Evolutionary conservation across 805 yeast species (phyloP).

Genomic region (Candida rishiriensis): DNA sequence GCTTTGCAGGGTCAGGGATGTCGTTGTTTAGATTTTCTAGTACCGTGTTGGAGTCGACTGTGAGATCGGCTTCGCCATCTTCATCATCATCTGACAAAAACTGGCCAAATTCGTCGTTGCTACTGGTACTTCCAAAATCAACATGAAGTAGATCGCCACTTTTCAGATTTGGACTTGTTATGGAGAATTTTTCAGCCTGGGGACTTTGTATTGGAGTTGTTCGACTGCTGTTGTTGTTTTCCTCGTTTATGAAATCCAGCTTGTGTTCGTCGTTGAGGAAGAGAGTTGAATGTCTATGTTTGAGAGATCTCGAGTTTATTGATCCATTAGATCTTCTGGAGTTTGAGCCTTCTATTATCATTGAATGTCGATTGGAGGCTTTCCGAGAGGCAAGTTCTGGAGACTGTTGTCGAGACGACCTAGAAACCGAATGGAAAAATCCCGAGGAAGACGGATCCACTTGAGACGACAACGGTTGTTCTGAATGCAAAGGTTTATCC

Average conservation of each 20-base stretch:
- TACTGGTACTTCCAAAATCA: conserved; percentile 1
- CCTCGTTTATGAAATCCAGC: conserved; percentile 5
- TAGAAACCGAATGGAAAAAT: too few relatives aligned
- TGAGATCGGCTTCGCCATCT: conserved; percentile 9
- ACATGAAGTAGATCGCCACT: conserved; percentile 3
- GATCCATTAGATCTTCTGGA: too few relatives aligned
- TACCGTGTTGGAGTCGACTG: conserved; percentile 17
- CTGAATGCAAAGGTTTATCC: background rate
- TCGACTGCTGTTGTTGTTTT: background rate
- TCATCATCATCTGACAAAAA: background rate
- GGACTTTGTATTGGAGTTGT: background rate
- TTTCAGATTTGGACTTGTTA: background rate
- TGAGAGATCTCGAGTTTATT: background rate
- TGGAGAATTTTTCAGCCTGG: background rate
- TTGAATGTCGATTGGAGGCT: conserved; percentile 9
- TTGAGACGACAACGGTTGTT: background rate
- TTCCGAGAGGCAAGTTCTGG: background rate
- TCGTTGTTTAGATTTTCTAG: conserved; percentile 13
- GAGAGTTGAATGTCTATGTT: background rate
- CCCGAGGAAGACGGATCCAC: too few relatives aligned
- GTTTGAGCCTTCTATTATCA: conserved; percentile 4
- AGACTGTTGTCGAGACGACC: too few relatives aligned
- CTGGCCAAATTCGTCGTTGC: conserved; percentile 2
- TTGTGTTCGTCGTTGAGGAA: conserved; percentile 4
- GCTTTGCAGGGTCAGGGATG: conserved; percentile 14